Percentiles rank a stretch among this genome's conserved stretches.
Conservation (phyloP, 2,329 filamentous ascomycete species). For the Xylaria sp. region DNA sequence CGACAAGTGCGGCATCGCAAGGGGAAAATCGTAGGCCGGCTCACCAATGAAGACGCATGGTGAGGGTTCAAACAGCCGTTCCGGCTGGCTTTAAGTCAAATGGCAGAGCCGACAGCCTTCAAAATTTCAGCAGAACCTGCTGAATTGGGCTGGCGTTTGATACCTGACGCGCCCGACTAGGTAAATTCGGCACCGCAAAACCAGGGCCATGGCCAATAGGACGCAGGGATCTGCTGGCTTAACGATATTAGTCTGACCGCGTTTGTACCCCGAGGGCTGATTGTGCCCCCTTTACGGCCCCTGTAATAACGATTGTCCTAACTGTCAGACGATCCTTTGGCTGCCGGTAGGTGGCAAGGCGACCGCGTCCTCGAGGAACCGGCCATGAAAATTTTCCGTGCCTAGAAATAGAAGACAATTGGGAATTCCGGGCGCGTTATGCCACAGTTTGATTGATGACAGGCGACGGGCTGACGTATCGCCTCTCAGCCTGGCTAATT, state of each 20-base stretch:
- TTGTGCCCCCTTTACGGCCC: conserved; percentile 23
- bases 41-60: conserved; percentile 14
- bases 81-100: conserved; percentile 23
- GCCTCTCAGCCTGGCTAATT: conserved; percentile 17
- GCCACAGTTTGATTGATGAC: conserved; percentile 17
- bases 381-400: conserved; percentile 16
- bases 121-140: conserved; percentile 18
- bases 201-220: conserved; percentile 26
- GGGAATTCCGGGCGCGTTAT: not conserved
- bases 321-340: conserved; percentile 30
- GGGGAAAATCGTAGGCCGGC: conserved; percentile 3
- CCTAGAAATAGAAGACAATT: conserved; percentile 21
- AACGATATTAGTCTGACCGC: conserved; percentile 27
- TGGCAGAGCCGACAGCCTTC: not conserved
- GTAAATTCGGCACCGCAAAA: conserved; percentile 22
- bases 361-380: conserved; percentile 12
- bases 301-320: conserved; percentile 25
- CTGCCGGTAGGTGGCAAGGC: conserved; percentile 9
- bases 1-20: conserved; percentile 23
- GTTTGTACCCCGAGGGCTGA: conserved; percentile 12
- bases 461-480: conserved; percentile 12
- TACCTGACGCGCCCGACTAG: conserved; percentile 31
- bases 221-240: conserved; percentile 16
- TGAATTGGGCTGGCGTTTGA: conserved; percentile 28
- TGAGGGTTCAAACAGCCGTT: conserved; percentile 4